Evolutionary conservation across 1,284 basidiomycete genomes (phyloP), one percentile per base, ranked within the genome.

Genomic region (Chiua sp.): DNA sequence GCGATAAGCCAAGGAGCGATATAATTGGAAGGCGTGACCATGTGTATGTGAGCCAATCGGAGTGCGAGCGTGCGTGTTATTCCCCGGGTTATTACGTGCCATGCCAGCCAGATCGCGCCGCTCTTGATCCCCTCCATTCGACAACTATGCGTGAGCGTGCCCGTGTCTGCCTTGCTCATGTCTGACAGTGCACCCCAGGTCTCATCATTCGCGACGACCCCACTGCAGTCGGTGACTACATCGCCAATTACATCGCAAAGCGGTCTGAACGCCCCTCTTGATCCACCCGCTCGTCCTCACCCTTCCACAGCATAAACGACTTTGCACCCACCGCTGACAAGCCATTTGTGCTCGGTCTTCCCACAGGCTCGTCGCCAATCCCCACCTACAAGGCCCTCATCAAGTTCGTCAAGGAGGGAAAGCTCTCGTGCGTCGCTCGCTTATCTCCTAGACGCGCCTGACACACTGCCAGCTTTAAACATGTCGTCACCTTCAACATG

Each of bases 401-500:
- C 68, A 80, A 85, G 69, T 78, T 93, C 59, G 87, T 93, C 70
- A 90, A 93, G 74, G 85, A 83, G 13, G 91, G 87, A 44, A 86
- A 87, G 64, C 83, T 96, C 63, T 91, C 90, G 85, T 94, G 73
- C 67, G 88, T 82, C 57, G 5, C 62, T n/a, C 37, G 52, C 51
- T 47, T 49, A 16, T 60, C 55, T 61, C 47, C 20, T 6, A 32
- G 30, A n/a, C 3, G 13, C 1, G 20, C 59, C 26, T 52, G 35
- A 62, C 51, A 16, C 32, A 16, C 57, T 20, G 4, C 26, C 57
- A 92, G 91, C 39, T 93, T 93, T 79, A 88, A 90, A 75, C 78
- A 94, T 78, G 92, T 94, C 65, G 82, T 94, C 55, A 93, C 92
- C 1, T 94, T 95, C 80, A 94, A 94, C 78, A 93, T 95, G 93